Percentiles rank a stretch among this genome's conserved stretches.
phyloP scores from a whole-genome alignment of 2,329 filamentous ascomycete genomes.

The Colletotrichum navitas region DNA sequence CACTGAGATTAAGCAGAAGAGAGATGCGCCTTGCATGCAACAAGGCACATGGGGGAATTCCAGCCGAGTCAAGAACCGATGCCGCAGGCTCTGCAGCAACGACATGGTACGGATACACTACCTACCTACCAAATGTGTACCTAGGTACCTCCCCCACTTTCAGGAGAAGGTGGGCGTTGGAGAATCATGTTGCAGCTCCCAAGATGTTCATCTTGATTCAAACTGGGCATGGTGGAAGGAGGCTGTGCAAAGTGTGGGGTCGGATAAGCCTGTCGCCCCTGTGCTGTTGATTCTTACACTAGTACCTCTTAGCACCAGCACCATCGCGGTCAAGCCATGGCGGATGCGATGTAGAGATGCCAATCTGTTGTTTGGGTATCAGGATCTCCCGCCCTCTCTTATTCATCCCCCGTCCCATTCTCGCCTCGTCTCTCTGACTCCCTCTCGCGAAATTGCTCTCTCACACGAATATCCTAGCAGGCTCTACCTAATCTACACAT shows the following conservation, averaged over 20 bases:
- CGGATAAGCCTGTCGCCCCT: slow-evolving; percentile 37
- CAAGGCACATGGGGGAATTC: slow-evolving; percentile 7
- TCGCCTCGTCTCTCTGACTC: not conserved
- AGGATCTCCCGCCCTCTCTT: slow-evolving; percentile 6
- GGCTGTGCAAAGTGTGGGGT: slow-evolving; percentile 43
- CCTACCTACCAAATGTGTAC: not conserved
- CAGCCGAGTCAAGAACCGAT: slow-evolving; percentile 38
- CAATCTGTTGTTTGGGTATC: slow-evolving; percentile 20
- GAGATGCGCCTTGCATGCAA: slow-evolving; percentile 8
- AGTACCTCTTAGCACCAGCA: slow-evolving; percentile 5
- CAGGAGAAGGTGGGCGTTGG: slow-evolving; percentile 40
- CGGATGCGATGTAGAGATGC: slow-evolving; percentile 25
- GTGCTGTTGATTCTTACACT: slow-evolving; percentile 35
- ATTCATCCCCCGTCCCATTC: not conserved
- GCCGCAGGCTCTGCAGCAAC: slow-evolving; percentile 33
- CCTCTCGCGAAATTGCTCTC: not conserved
- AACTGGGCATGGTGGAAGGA: slow-evolving; percentile 41
- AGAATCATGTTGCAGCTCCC: slow-evolving; percentile 39
- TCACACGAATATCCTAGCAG: slow-evolving; percentile 4
- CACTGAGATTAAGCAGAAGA: not conserved
- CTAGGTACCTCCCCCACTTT: slow-evolving; percentile 24
- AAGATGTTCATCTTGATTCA: slow-evolving; percentile 42
- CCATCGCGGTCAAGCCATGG: slow-evolving; percentile 15
- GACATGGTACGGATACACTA: not conserved
- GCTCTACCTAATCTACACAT: not conserved